Evolutionary conservation across 305 asterid genomes (phyloP).

Genomic region (Petunia hybrid): DNA sequence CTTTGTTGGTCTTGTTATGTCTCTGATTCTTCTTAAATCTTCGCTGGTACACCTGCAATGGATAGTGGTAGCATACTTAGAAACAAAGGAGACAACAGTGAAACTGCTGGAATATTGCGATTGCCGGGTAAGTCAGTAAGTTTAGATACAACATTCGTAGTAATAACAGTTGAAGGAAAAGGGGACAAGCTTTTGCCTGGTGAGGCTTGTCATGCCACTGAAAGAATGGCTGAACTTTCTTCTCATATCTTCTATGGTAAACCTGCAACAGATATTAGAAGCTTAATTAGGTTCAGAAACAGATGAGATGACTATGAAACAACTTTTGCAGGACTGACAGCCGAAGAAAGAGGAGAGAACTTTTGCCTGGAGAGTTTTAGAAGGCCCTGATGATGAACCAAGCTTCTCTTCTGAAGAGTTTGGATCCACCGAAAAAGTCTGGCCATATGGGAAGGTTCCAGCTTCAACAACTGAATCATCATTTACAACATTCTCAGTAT

Average conservation of each 20-base stretch:
- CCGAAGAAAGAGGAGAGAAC: not conserved
- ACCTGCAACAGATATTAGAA: not conserved
- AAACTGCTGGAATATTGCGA: not conserved
- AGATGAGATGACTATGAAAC: not conserved
- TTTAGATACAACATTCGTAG: not conserved
- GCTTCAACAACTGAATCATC: not conserved
- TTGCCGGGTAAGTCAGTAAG: too few species aligned
- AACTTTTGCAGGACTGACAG: not conserved
- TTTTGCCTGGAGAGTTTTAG: not conserved
- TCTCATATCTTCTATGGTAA: slow-evolving; percentile 29
- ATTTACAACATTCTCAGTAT: not conserved
- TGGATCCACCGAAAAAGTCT: not conserved
- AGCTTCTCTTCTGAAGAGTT: not conserved
- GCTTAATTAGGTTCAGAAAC: not conserved
- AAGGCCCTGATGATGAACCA: not conserved
- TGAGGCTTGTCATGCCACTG: not conserved
- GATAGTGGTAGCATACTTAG: slow-evolving; percentile 6
- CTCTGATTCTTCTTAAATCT: slow-evolving; percentile 10
- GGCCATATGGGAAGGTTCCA: not conserved
- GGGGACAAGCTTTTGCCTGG: not conserved
- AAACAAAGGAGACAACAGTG: not conserved
- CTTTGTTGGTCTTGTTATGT: not conserved
- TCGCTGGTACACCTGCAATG: not conserved
- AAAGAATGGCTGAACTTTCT: not conserved
- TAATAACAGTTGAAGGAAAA: not conserved